Evolutionary conservation across 2,329 filamentous ascomycete species (phyloP), one percentile per base, ranked within the genome.

Genomic region (Cyphellophora attinorum): DNA sequence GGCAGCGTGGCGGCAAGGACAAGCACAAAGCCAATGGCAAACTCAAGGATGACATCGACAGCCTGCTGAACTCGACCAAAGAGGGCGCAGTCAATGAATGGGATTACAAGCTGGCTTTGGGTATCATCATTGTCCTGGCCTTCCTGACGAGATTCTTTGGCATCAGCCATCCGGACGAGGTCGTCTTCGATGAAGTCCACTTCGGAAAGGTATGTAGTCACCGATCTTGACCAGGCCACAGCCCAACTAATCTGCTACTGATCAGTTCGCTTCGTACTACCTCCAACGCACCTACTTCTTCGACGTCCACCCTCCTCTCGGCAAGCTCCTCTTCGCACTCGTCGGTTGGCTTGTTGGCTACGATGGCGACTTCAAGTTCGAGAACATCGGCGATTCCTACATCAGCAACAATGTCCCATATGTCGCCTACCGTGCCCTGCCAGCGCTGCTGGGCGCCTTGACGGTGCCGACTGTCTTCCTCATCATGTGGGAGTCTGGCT

Each of bases 401-500:
- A 84, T 96, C 52, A 74, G 79, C 40, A 95, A 98, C 71, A 91
- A 93, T 57, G 88, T 98, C 27, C 91, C 91, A 23, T 98, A 98
- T 60, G 83, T 98, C 44, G 88, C 91, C 42, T 94, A 93, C 66
- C 84, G 91, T 50, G 82, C 88, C 29, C 76, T 98, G 68, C 91
- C 91, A 27, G 91, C 91, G 40, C 75, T 91, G 32, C 76, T 96
- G 49, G 91, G 91, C 47, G 81, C 91, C 37, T 67, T 98, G 48
- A 98, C 91, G 8, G 85, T 98, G 33, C 82, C 88, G n/a, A 82
- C 89, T 31, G 79, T 85, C 37, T 98, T 93, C 61, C 65, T 93
- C 57, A 98, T 94, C 61, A 98, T 98, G 91, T 98, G 91, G 91
- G 91, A 98, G 64, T 96, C 91, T 32, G 91, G 88, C 44, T 98